Evolutionary conservation across 257 asterid species (phyloP).

Genomic region (Buddleja alternifolia): DNA sequence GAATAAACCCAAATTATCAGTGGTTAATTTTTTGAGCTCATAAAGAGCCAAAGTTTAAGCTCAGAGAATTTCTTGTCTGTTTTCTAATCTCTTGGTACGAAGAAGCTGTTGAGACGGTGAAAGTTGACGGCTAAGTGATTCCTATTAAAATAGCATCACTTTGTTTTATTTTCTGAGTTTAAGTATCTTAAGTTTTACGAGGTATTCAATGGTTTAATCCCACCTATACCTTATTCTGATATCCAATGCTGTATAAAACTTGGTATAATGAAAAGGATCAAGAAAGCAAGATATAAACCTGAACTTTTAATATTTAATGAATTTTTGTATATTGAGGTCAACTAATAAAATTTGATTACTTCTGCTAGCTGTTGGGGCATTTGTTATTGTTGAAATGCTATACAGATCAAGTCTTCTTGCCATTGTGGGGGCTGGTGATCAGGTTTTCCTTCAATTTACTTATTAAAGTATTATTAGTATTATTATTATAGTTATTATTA

Average conservation of each 20-base stretch:
- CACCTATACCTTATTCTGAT: neutral
- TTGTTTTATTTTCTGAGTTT: neutral
- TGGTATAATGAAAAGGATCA: neutral
- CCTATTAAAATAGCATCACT: neutral
- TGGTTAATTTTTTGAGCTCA: no score
- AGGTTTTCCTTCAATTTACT: constrained; percentile 48
- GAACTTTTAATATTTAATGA: constrained; percentile 5
- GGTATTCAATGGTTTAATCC: neutral
- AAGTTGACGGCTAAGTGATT: neutral
- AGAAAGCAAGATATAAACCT: no score
- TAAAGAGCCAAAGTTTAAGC: no score
- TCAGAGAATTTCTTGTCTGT: neutral
- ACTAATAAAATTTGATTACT: constrained; percentile 14
- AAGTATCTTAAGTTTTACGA: neutral
- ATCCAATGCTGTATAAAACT: neutral
- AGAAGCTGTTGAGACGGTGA: no score
- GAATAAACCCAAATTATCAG: no score
- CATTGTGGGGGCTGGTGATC: constrained; percentile 96
- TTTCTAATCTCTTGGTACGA: constrained; percentile 14
- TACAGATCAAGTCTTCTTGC: constrained; percentile 85
- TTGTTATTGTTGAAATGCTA: constrained; percentile 81
- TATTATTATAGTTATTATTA: neutral
- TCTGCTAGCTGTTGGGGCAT: constrained; percentile 78
- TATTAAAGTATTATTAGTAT: no score
- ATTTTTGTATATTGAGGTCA: neutral